Evolutionary conservation across 495 filamentous ascomycete genomes (phyloP), one percentile per base, ranked within the genome.

Genomic region (Tuber calosporum): DNA sequence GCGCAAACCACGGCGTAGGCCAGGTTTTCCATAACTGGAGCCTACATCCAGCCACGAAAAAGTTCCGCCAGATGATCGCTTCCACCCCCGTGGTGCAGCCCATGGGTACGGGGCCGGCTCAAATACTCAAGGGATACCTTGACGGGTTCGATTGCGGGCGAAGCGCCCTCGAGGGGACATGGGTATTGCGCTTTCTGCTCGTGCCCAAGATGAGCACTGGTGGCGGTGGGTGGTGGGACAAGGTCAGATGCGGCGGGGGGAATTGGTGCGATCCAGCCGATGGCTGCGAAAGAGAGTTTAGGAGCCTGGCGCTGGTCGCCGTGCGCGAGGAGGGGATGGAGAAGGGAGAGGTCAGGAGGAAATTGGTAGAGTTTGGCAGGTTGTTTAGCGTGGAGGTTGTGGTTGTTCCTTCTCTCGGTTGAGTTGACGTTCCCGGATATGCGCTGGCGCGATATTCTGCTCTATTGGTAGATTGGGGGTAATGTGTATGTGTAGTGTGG

Each of bases 61-160:
- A 67, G n/a, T 78, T 78, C 45, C 76, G 73, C 58, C 76, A 78
- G 22, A 77, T 78, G 71, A 78, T 78, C 13, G 74, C 76, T 58
- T 78, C 76, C 4, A 78, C 76, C 1, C 76, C 76, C 2, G 75
- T 77, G 22, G 73, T 78, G 13, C 70, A 78, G 38, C 76, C 76
- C 4, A 77, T 75, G 15, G 76, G 76, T 22, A 78, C 76, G 30
- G 76, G 76, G 7, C 76, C 76, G 6, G 76, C 76, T 1, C 75
- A 78, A 22, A 78, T 78, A 22, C 76, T 78, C 26, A 78, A 78
- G 41, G 71, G 67, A 0, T 78, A 78, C 43, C 76, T 78, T 7
- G 76, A 78, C 36, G 76, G 73, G 45, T 78, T 77, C 75, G 72
- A 78, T 41, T 75, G 75, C 22, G 66, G 70, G 4, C 45, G 70